Evolutionary conservation across 2,329 filamentous ascomycete species (phyloP).

Genomic region (Alternaria gansuensis): DNA sequence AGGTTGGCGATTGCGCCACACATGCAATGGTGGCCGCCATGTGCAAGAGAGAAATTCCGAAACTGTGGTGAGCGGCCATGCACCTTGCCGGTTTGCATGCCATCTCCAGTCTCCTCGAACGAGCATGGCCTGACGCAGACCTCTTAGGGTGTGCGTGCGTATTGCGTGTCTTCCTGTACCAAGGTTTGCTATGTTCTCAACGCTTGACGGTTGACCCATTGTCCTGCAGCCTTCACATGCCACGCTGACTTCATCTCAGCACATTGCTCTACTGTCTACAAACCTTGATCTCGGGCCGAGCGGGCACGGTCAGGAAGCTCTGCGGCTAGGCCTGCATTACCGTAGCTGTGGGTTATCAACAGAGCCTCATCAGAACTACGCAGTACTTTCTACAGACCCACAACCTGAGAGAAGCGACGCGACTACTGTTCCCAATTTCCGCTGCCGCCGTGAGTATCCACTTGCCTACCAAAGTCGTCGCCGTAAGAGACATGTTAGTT

Average conservation of each 20-base stretch:
- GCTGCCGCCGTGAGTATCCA: conserved; percentile 12
- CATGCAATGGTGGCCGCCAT: conserved; percentile 8
- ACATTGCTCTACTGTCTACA: background rate
- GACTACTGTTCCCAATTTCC: conserved; percentile 13
- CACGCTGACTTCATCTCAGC: conserved; percentile 1
- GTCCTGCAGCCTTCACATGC: conserved; percentile 2
- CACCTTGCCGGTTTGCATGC: conserved; percentile 20
- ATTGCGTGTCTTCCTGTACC: conserved; percentile 7
- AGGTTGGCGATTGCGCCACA: conserved; percentile 20
- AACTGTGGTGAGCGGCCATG: conserved; percentile 19
- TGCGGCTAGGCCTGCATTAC: conserved; percentile 23
- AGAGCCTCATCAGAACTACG: conserved; percentile 19
- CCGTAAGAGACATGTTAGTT: conserved; percentile 2
- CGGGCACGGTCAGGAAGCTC: conserved; percentile 18
- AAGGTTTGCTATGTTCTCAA: background rate
- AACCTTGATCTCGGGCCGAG: conserved; percentile 16
- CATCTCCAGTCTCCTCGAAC: background rate
- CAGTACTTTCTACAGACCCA: conserved; percentile 8
- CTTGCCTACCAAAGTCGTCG: background rate
- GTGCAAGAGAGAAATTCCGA: conserved; percentile 11
- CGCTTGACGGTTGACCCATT: background rate
- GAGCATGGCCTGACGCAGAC: conserved; percentile 7
- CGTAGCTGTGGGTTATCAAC: conserved; percentile 21
- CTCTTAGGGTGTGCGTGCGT: background rate
- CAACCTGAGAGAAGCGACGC: background rate